A percentile compares a stretch with the other conserved stretches of the same genome.
These are phyloP conservation scores for Russula emetica DNA, from an alignment of 768 basidiomycete species.

Conservation along the genomic window DNA sequence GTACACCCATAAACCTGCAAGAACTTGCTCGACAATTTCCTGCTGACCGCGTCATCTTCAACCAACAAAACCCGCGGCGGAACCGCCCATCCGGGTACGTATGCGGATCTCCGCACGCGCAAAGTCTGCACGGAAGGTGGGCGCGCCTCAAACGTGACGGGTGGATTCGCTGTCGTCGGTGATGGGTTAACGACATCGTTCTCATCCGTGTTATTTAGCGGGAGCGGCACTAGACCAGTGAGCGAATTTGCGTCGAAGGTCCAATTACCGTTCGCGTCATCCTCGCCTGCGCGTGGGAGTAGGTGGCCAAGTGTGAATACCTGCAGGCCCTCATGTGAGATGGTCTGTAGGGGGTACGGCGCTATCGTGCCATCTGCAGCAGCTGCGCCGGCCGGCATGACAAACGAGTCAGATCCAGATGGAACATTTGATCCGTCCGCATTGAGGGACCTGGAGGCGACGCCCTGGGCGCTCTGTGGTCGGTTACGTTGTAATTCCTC, in stretches of 20 bases:
- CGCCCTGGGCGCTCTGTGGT: slow-evolving; percentile 22
- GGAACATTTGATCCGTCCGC: slow-evolving; percentile 22
- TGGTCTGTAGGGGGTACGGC: slow-evolving; percentile 29
- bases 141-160: slow-evolving; percentile 26
- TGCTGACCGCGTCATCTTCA: slow-evolving; percentile 91
- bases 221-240: slow-evolving; percentile 25
- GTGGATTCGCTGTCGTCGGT: slow-evolving; percentile 2
- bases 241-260: slow-evolving; percentile 45
- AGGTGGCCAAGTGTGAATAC: slow-evolving; percentile 79
- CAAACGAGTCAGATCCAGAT: slow-evolving; percentile 22
- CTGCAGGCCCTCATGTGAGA: slow-evolving; percentile 61
- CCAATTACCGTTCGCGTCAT: slow-evolving; percentile 59
- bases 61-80: slow-evolving; percentile 89
- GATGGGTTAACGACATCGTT: slow-evolving; percentile 3
- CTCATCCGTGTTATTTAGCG: slow-evolving; percentile 11
- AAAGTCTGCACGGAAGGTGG: slow-evolving; percentile 43
- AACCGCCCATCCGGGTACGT: slow-evolving; percentile 87
- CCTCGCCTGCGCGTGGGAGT: slow-evolving; percentile 51
- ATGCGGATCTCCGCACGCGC: slow-evolving; percentile 69
- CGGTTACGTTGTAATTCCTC: slow-evolving; percentile 45
- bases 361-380: background rate
- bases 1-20: slow-evolving; percentile 93
- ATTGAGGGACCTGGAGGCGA: slow-evolving; percentile 9
- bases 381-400: slow-evolving; percentile 6
- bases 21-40: slow-evolving; percentile 87